A percentile compares a stretch with the other conserved stretches of the same genome.
Conservation (phyloP, 768 basidiomycete species). For the Boletus vermiculosoides region DNA sequence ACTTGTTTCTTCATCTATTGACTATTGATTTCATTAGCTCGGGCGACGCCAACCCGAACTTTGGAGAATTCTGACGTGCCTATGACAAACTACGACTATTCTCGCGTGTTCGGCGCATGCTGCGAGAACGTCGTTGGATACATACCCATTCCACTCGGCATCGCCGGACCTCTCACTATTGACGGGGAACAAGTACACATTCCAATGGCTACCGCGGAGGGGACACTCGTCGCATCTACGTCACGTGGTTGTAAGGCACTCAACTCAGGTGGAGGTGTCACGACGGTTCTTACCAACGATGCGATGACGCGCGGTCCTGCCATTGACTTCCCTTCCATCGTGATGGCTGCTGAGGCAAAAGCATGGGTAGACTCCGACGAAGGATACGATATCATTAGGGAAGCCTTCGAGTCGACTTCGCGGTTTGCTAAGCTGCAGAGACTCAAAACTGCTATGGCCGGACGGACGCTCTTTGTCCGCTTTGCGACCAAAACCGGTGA, state of each 20-base stretch:
- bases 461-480: conserved; percentile 88
- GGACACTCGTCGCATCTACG: conserved; percentile 95
- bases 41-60: conserved; percentile 78
- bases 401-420: conserved; percentile 92
- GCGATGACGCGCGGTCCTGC: conserved; percentile 99
- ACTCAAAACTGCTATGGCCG: conserved; percentile 88
- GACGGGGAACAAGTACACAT: conserved; percentile 85
- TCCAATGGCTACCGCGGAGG: conserved; percentile 99
- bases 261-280: conserved; percentile 93
- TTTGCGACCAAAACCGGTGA: conserved; percentile 96
- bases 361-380: conserved; percentile 84
- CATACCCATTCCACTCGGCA: conserved; percentile 93
- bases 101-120: conserved; percentile 91
- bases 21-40: conserved; percentile 48
- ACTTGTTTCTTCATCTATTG: conserved; percentile 1
- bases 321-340: conserved; percentile 86
- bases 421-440: conserved; percentile 85
- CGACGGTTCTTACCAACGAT: conserved; percentile 88
- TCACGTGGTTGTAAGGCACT: conserved; percentile 98
- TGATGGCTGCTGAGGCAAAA: conserved; percentile 78
- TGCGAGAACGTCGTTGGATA: conserved; percentile 99
- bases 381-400: conserved; percentile 71
- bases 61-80: conserved; percentile 85
- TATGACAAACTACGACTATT: conserved; percentile 86
- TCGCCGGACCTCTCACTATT: conserved; percentile 92